These are phyloP conservation scores for Striga hermonthica DNA, from an alignment of 305 asterid species.

Conservation along the genomic window DNA sequence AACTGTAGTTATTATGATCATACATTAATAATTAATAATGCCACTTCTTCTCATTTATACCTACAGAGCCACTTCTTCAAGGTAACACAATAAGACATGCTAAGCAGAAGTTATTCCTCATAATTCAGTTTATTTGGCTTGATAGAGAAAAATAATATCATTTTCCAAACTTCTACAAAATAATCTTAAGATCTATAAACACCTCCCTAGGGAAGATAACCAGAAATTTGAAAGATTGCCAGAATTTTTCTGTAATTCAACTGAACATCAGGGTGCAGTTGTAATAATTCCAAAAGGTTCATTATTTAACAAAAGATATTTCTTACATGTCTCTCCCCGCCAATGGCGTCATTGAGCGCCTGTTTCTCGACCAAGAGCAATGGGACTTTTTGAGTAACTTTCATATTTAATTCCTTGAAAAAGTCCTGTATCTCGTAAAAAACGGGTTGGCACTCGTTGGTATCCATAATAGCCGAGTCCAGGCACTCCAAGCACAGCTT, in stretches of 20 bases:
- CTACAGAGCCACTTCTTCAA: too few relatives aligned
- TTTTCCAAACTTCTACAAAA: too few relatives aligned
- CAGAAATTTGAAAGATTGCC: too few relatives aligned
- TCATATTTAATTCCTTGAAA: not conserved
- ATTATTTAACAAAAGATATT: not conserved
- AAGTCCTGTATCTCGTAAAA: not conserved
- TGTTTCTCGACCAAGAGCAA: not conserved
- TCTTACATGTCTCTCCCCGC: conserved; percentile 47
- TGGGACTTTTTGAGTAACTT: not conserved
- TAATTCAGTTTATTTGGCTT: too few relatives aligned
- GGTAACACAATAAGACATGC: too few relatives aligned
- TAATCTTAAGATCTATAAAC: too few relatives aligned
- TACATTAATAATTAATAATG: not conserved
- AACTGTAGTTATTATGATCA: too few relatives aligned
- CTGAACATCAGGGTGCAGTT: too few relatives aligned
- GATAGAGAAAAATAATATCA: too few relatives aligned
- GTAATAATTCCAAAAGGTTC: not conserved
- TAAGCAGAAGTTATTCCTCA: too few relatives aligned
- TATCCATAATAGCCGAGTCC: not conserved
- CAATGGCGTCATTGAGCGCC: conserved; percentile 36
- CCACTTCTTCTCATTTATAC: not conserved
- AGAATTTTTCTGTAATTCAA: too few relatives aligned
- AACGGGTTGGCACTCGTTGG: not conserved
- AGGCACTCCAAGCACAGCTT: not conserved
- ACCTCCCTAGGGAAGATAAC: too few relatives aligned